Percentiles rank a stretch among this genome's conserved stretches.
Conservation (phyloP, 495 filamentous ascomycete genomes). For the Aspergillus campestris region DNA sequence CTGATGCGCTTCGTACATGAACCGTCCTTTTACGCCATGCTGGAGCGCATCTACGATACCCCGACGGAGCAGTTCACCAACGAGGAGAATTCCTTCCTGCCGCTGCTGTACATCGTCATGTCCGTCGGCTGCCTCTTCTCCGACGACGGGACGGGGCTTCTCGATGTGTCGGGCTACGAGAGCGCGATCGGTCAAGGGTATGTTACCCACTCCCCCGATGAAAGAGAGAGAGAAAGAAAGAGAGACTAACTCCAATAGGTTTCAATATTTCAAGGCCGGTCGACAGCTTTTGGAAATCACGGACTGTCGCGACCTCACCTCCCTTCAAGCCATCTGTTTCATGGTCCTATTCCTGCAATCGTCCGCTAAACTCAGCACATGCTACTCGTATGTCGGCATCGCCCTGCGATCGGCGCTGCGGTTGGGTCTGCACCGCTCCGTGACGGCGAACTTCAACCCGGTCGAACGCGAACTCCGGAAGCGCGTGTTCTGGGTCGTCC, state of each 20-base stretch:
- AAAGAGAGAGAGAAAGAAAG: too few species aligned
- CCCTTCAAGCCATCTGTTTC: slow-evolving; percentile 79
- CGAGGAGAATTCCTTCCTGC: slow-evolving; percentile 73
- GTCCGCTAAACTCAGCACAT: slow-evolving; percentile 83
- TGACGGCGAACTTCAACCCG: slow-evolving; percentile 66
- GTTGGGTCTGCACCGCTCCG: slow-evolving; percentile 78
- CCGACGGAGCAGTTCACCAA: slow-evolving; percentile 59
- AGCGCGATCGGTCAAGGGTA: slow-evolving; percentile 75
- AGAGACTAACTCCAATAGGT: slow-evolving; percentile 33
- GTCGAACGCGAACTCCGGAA: slow-evolving; percentile 79
- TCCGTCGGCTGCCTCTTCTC: slow-evolving; percentile 81
- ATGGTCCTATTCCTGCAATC: slow-evolving; percentile 92
- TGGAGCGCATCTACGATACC: slow-evolving; percentile 73
- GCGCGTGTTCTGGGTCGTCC: slow-evolving; percentile 81
- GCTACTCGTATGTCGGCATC: slow-evolving; percentile 89
- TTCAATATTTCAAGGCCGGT: slow-evolving; percentile 76
- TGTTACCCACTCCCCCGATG: slow-evolving; percentile 9
- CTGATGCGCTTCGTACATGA: slow-evolving; percentile 83
- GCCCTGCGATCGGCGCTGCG: slow-evolving; percentile 77
- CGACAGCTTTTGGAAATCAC: slow-evolving; percentile 82
- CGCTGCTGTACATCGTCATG: slow-evolving; percentile 74
- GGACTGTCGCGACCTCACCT: slow-evolving; percentile 78
- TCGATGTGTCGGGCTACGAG: slow-evolving; percentile 55
- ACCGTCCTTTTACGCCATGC: slow-evolving; percentile 69
- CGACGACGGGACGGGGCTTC: slow-evolving; percentile 37